phyloP scores from a whole-genome alignment of 2,329 filamentous ascomycete genomes.

The Trichophyton schoenleinii region DNA sequence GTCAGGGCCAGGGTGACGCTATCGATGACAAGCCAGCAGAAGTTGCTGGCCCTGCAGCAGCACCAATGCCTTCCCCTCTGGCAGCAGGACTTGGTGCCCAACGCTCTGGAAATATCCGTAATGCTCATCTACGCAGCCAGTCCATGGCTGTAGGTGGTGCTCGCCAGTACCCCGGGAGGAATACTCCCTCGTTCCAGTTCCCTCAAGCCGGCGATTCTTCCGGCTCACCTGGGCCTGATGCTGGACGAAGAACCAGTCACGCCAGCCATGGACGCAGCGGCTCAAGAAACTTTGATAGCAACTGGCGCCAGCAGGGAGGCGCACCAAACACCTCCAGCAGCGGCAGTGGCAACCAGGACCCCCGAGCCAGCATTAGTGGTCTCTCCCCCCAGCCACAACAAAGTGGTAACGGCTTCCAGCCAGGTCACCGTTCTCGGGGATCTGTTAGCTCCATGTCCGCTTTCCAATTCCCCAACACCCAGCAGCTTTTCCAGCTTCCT shows the following conservation, averaged over 20 bases:
- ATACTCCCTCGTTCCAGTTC: conserved; percentile 62
- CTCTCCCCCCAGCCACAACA: conserved; percentile 47
- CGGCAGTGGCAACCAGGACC: conserved; percentile 31
- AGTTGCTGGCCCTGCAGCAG: conserved; percentile 17
- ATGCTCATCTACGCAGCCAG: conserved; percentile 43
- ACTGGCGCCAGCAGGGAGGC: conserved; percentile 76
- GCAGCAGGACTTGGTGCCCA: conserved; percentile 49
- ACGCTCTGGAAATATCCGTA: conserved; percentile 79
- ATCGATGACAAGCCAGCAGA: conserved; percentile 35
- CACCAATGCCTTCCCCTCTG: conserved; percentile 38
- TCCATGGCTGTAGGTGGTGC: conserved; percentile 47
- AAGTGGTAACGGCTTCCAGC: conserved; percentile 65
- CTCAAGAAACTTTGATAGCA: conserved; percentile 93
- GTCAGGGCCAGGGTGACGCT: conserved; percentile 39
- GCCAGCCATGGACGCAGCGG: conserved; percentile 63
- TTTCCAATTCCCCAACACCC: conserved; percentile 77
- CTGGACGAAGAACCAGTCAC: conserved; percentile 29
- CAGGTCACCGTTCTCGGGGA: conserved; percentile 72
- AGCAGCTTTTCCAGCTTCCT: conserved; percentile 64
- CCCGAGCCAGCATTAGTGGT: conserved; percentile 42
- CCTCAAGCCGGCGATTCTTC: conserved; percentile 44
- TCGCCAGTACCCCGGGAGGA: conserved; percentile 48
- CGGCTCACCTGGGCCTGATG: conserved; percentile 32
- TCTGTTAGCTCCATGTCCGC: conserved; percentile 80
- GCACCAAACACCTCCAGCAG: conserved; percentile 32